Base-by-base conservation (phyloP, 176 grass and related monocot species). In the Musa itinerans region DNA sequence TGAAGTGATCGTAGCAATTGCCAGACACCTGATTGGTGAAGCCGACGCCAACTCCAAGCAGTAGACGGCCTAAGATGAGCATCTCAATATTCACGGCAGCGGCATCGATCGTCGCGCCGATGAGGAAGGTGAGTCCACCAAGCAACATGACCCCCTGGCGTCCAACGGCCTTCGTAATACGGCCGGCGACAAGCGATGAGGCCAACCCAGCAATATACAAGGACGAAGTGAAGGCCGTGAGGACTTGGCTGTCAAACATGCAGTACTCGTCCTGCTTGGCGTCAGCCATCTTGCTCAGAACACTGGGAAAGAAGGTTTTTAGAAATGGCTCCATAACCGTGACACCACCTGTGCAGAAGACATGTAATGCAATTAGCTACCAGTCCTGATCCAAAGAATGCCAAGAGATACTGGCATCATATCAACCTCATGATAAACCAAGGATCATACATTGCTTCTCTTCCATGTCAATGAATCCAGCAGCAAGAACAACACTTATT, bases 181-280 rank as follows among this genome's bases (percentile, higher is more conserved):
- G 77, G 52, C 89, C 69, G 51, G 93, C 89, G 17, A 83, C 63
- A 5, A 92, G 85, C 29, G 89, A 88, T 19, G 85, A 76, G n/a
- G 81, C 2, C 27, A 96, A 53, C 49, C 89, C 93, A 23, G 89
- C 89, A 11, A 96, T 7, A 85, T 92, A 92, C 62, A 96, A 72
- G 6, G 93, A 96, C 11, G 89, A 96, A 19, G 89, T 96, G 83
- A 92, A 96, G 7, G 89, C 81, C 19, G 89, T 96, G 26, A 96
- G 82, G 25, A 86, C 22, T 63, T 89, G 87, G 81, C 87, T 92
- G 76, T 96, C 87, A 73, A 86, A 96, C 29, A 89, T 9, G 81
- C 89, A 96, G 76, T 86, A 96, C 73, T 78, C 85, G 78, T 92
- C 67, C 15, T 53, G 63, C 81, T 74, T 78, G 17, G 74, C 29